Conservation (phyloP, 306 rosid species). For the Quercus berberidifolia region DNA sequence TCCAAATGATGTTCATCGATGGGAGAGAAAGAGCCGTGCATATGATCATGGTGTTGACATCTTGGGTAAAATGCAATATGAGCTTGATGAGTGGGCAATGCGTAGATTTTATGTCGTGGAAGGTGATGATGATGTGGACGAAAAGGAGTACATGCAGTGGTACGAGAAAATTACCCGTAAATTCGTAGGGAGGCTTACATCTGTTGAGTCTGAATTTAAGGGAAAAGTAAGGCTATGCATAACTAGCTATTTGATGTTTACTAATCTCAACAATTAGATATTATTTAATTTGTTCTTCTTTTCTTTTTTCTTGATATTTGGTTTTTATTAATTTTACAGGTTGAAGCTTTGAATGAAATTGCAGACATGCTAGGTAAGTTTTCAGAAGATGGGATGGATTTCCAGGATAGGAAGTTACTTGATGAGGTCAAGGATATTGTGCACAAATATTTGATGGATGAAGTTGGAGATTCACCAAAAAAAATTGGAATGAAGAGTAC, state of each 20-base stretch:
- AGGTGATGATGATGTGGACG: constrained; percentile 34
- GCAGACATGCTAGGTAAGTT: constrained; percentile 54
- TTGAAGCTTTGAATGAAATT: constrained; percentile 67
- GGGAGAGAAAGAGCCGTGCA: constrained; percentile 73
- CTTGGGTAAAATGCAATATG: constrained; percentile 47
- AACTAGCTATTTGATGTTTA: background rate
- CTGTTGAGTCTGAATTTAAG: constrained; percentile 77
- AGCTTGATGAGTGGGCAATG: constrained; percentile 62
- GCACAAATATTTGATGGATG: constrained; percentile 54
- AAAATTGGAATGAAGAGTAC: constrained; percentile 47
- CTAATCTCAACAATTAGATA: constrained; percentile 6
- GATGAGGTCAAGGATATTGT: constrained; percentile 56
- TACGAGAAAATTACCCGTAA: constrained; percentile 60
- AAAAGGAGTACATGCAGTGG: constrained; percentile 58
- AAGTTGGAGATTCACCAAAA: constrained; percentile 48
- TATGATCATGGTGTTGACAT: constrained; percentile 59
- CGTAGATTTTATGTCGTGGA: constrained; percentile 38
- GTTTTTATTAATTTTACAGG: constrained; percentile 28
- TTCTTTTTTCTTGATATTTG: background rate
- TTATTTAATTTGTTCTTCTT: background rate
- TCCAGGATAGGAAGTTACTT: constrained; percentile 50
- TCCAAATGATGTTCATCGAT: constrained; percentile 53
- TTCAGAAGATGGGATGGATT: constrained; percentile 60
- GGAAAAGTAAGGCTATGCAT: constrained; percentile 46
- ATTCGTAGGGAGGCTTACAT: constrained; percentile 61